Evolutionary conservation across 345 rosid genomes (phyloP).

Genomic region (Gossypium rotundifolium): DNA sequence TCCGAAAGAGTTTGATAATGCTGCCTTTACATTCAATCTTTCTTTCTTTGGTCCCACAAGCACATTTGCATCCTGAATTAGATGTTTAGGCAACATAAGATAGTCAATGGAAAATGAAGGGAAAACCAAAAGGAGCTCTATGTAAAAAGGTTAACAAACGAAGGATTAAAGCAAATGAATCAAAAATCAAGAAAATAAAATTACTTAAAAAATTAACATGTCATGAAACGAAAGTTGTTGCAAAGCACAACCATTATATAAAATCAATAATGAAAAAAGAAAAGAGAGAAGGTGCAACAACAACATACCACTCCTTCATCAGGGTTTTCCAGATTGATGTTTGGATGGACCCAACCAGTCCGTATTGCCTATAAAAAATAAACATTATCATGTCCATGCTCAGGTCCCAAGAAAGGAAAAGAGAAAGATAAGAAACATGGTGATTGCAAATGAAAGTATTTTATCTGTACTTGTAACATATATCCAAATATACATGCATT

Average conservation of each 20-base stretch:
- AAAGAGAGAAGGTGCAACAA: conserved; percentile 11
- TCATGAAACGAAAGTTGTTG: too few relatives aligned
- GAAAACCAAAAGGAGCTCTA: neutral
- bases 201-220: too few relatives aligned
- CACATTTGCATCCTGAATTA: conserved; percentile 54
- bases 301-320: conserved; percentile 68
- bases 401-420: neutral
- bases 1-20: conserved; percentile 86
- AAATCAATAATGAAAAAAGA: too few relatives aligned
- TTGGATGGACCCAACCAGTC: conserved; percentile 96
- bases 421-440: neutral
- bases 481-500: neutral
- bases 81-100: conserved; percentile 3
- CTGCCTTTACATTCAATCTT: conserved; percentile 71
- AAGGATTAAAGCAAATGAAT: too few relatives aligned
- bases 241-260: too few relatives aligned
- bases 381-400: conserved; percentile 5
- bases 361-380: conserved; percentile 60
- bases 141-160: too few relatives aligned
- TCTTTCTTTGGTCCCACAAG: conserved; percentile 86
- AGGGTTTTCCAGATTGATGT: conserved; percentile 82
- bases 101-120: neutral
- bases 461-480: neutral
- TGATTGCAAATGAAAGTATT: neutral
- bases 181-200: too few relatives aligned